Base-by-base conservation (phyloP, 257 asterid species). In the Lantana camara region DNA sequence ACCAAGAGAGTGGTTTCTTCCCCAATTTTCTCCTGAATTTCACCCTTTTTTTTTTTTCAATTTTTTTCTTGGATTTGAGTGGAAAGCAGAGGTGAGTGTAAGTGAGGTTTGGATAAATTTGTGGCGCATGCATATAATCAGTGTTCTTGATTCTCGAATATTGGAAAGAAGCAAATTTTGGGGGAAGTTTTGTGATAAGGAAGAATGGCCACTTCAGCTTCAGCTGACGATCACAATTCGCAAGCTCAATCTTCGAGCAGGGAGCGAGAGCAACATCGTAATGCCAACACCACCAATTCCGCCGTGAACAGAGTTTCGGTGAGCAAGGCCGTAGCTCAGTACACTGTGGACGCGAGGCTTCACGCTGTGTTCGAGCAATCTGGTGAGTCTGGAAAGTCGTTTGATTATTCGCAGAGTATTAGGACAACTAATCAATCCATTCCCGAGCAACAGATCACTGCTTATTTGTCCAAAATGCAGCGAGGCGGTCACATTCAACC, bases 311-410 rank as follows among this genome's bases (percentile, higher is more conserved):
- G 59, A 13, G 73, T 75, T 63, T 63, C 88, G 0, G 62, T 73
- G 45, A 86, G 84, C 82, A 83, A 71, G 71, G 97, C 91, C 35
- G 86, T 85, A 16, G 89, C 88, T 6, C 97, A 90, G 76, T 90
- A 82, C 87, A 82, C 95, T 0, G 77, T 57, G 64, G 97, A 90
- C 60, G 97, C 97, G 1, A 79, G 85, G 30, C 83, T 90, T 32
- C 96, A 90, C 69, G 93, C 96, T 7, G 97, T 82, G 9, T 90
- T 85, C 79, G 97, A 90, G 69, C 95, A 82, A 61, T 80, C 97
- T 12, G 94, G 95, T 34, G 95, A 81, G 77, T 75, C 93, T 14
- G 97, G 95, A 2, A 85, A 78, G 67, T 81, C 89, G 7, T 90
- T 90, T 70, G 95, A 90, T 70, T 90, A 90, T 24, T 80, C 95